Percentiles rank a stretch among this genome's conserved stretches.
These are phyloP conservation scores for Ogataea zsoltii DNA, from an alignment of 805 yeast species.

Conservation along the genomic window DNA sequence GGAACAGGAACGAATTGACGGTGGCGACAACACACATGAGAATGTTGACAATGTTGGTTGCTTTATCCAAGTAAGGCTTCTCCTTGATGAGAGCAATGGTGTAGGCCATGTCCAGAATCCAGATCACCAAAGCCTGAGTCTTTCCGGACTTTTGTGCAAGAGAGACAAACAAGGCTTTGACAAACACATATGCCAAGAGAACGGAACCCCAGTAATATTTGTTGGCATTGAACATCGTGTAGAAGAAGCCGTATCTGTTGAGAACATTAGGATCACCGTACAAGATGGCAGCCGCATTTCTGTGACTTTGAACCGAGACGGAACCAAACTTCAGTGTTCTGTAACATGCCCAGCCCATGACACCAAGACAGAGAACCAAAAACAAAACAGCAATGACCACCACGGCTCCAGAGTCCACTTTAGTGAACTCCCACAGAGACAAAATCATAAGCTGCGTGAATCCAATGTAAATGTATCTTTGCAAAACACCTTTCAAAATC, in stretches of 20 bases:
- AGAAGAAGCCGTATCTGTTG: constrained; percentile 83
- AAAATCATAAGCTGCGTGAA: constrained; percentile 78
- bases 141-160: constrained; percentile 81
- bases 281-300: constrained; percentile 84
- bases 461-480: constrained; percentile 80
- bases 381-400: constrained; percentile 77
- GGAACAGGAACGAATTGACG: constrained; percentile 78
- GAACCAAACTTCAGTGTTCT: constrained; percentile 66
- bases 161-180: constrained; percentile 73
- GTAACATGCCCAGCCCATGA: constrained; percentile 65
- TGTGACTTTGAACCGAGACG: constrained; percentile 55
- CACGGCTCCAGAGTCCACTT: constrained; percentile 84
- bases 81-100: constrained; percentile 60
- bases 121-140: constrained; percentile 75
- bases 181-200: constrained; percentile 55
- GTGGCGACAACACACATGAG: constrained; percentile 70
- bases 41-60: constrained; percentile 78
- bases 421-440: constrained; percentile 85
- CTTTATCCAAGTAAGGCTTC: constrained; percentile 78
- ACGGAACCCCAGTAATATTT: constrained; percentile 83
- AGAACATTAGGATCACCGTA: constrained; percentile 76
- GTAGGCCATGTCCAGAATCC: constrained; percentile 73
- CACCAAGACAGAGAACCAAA: constrained; percentile 57
- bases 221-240: constrained; percentile 82
- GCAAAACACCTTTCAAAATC: constrained; percentile 74